A percentile compares a stretch with the other conserved stretches of the same genome.
Evolutionary conservation across 2,329 filamentous ascomycete species (phyloP).

Genomic region (Trichoderma endophyticum): DNA sequence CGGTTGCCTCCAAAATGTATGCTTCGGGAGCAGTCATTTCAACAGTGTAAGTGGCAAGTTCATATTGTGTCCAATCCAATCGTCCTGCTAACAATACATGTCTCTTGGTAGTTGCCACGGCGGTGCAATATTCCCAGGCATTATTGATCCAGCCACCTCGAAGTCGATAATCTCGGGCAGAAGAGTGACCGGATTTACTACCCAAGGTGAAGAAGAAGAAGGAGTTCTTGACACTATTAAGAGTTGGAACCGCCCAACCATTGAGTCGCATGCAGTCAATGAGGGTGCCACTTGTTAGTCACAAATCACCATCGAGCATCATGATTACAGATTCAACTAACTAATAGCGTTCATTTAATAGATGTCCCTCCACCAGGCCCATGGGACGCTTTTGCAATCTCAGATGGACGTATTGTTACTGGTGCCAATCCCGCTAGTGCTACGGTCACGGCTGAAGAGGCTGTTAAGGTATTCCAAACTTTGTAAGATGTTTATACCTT

Average conservation of each 20-base stretch:
- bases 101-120: background rate
- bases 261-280: background rate
- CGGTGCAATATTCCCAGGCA: background rate
- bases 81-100: background rate
- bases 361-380: background rate
- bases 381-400: background rate
- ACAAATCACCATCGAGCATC: background rate
- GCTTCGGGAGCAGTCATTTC: background rate
- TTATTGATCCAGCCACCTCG: background rate
- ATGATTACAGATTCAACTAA: too few species aligned
- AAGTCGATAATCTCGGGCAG: background rate
- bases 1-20: background rate
- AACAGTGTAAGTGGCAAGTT: background rate
- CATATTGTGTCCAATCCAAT: background rate
- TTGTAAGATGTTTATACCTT: background rate
- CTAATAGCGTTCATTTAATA: background rate
- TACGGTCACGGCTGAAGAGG: background rate
- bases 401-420: background rate
- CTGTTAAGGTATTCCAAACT: background rate
- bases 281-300: background rate
- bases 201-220: background rate
- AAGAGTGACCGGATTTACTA: background rate
- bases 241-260: background rate
- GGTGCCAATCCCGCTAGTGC: background rate
- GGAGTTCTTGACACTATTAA: background rate